Evolutionary conservation across 2,329 filamentous ascomycete species (phyloP), one percentile per base, ranked within the genome.

Genomic region (Calonectria pteridis): DNA sequence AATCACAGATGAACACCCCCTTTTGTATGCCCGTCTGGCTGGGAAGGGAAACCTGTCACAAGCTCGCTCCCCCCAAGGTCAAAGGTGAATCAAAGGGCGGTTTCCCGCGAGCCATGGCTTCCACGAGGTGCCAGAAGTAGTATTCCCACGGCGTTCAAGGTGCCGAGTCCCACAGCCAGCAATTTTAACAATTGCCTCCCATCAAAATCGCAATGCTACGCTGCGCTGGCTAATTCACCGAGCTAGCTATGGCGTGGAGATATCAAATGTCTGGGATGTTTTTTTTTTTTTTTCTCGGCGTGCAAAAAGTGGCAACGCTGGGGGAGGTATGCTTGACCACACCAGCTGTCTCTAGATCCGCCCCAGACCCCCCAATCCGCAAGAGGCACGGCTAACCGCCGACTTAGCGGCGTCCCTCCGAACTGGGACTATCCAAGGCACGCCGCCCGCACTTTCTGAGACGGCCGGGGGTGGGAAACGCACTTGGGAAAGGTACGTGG

Each of bases 91-190:
- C 13, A 28, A 37, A 37, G n/a, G 68, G 51, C 55, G 55, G 31
- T 28, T 59, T 59, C 11, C 55, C 55, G 55, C 55, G n/a, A 13
- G 31, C n/a, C 31, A 59, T 28, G 23, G 16, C 33, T 59, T 14
- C 31, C 35, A 59, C 33, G 55, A 46, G 10, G 31, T 37, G 35
- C 31, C 31, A 59, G 31, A 37, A 23, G 55, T 18, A 59, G 13
- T 18, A 37, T 46, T n/a, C 23, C 11, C 43, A 46, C 43, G n/a
- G 43, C 16, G 29, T 35, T 26, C 29, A 49, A 51, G 40, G 63
- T 80, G 73, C 71, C 59, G 73, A 74, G 72, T 80, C 71, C 76
- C 76, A 76, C 76, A 70, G 58, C 67, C 70, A 72, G 72, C 69
- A 67, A 58, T 67, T 55, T 26, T n/a, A n/a, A 35, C 58, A 35